A percentile compares a stretch with the other conserved stretches of the same genome.
Evolutionary conservation across 108 stramenopile genomes (phyloP).

Genomic region (Epithemia pelagica): DNA sequence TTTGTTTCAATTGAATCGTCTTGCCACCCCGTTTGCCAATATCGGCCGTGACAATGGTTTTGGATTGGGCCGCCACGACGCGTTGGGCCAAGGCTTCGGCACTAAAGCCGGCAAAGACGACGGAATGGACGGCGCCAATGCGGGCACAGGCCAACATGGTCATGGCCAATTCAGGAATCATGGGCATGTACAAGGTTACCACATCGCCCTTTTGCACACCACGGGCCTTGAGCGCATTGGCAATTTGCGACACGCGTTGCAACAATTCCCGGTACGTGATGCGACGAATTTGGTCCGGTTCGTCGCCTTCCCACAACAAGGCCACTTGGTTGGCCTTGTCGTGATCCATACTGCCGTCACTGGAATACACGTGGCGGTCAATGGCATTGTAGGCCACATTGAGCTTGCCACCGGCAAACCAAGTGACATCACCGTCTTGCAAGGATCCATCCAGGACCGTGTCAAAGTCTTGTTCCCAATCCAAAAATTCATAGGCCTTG

Average conservation of each 20-base stretch:
- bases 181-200: slow-evolving; percentile 98
- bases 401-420: slow-evolving; percentile 78
- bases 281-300: slow-evolving; percentile 58
- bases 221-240: slow-evolving; percentile 81
- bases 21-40: slow-evolving; percentile 78
- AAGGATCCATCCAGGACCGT: slow-evolving; percentile 35
- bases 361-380: slow-evolving; percentile 53
- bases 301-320: slow-evolving; percentile 76
- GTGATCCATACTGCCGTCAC: slow-evolving; percentile 1
- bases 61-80: slow-evolving; percentile 73
- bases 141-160: slow-evolving; percentile 97
- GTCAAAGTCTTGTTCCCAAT: slow-evolving; percentile 63
- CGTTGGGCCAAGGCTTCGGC: slow-evolving; percentile 90
- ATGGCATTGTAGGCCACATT: slow-evolving; percentile 85
- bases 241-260: slow-evolving; percentile 73
- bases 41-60: slow-evolving; percentile 84
- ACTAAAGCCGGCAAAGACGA: slow-evolving; percentile 97
- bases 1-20: slow-evolving; percentile 77
- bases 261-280: slow-evolving; percentile 74
- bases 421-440: slow-evolving; percentile 60
- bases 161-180: slow-evolving; percentile 95
- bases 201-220: slow-evolving; percentile 89
- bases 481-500: slow-evolving; percentile 48
- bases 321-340: slow-evolving; percentile 66
- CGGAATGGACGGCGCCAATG: slow-evolving; percentile 94